phyloP scores from a whole-genome alignment of 1,139 yeast genomes.

The Trichomonascaceae sp. region DNA sequence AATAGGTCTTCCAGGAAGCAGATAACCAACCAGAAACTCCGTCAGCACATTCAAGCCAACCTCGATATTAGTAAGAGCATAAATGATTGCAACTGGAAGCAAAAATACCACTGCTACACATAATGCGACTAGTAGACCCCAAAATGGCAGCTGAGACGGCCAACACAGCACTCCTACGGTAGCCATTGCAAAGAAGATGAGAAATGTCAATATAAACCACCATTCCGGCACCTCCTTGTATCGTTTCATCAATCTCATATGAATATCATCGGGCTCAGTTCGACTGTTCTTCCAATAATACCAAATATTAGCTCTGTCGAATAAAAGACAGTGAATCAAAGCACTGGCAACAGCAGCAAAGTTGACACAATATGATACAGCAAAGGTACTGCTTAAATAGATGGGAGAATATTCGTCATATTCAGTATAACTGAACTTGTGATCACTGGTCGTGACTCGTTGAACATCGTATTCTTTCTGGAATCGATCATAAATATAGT shows the following conservation, averaged over 20 bases:
- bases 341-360: slow-evolving; percentile 62
- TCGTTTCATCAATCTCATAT: slow-evolving; percentile 52
- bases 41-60: slow-evolving; percentile 56
- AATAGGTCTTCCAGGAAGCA: slow-evolving; percentile 56
- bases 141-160: slow-evolving; percentile 38
- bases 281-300: slow-evolving; percentile 41
- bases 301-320: slow-evolving; percentile 51
- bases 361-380: slow-evolving; percentile 55
- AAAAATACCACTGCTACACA: slow-evolving; percentile 46
- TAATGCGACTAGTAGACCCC: slow-evolving; percentile 52
- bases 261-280: slow-evolving; percentile 51
- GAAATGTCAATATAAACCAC: slow-evolving; percentile 52
- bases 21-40: slow-evolving; percentile 58
- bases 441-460: slow-evolving; percentile 29
- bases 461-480: slow-evolving; percentile 42
- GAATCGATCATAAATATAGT: slow-evolving; percentile 40
- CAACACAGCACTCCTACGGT: slow-evolving; percentile 43
- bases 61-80: slow-evolving; percentile 49
- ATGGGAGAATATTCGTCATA: slow-evolving; percentile 55
- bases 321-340: slow-evolving; percentile 46
- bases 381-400: slow-evolving; percentile 58
- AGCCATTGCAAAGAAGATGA: slow-evolving; percentile 45
- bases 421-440: slow-evolving; percentile 39
- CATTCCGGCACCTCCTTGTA: slow-evolving; percentile 61
- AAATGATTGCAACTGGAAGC: slow-evolving; percentile 50